These are phyloP conservation scores for Odonthalia washingtoniensis DNA, from an alignment of 31 red algal genomes.

Conservation along the genomic window DNA sequence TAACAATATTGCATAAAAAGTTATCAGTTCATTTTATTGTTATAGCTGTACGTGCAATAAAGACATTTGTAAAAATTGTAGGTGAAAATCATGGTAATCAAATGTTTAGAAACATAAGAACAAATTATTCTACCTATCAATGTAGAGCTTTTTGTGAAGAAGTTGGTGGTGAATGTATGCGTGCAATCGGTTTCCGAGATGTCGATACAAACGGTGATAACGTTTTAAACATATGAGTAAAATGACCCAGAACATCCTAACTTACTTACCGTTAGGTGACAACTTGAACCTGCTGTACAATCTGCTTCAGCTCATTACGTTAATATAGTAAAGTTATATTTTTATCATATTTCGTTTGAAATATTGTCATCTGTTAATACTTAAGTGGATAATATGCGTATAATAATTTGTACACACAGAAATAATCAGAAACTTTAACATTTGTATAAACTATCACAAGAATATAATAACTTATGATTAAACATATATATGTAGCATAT, in stretches of 20 bases:
- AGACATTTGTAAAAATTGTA: slow-evolving; percentile 72
- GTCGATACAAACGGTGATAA: slow-evolving; percentile 54
- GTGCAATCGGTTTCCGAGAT: slow-evolving; percentile 63
- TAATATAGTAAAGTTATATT: background rate
- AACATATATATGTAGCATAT: too few species aligned
- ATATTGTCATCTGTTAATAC: too few species aligned
- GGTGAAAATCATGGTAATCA: slow-evolving; percentile 51
- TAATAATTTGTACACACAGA: too few species aligned
- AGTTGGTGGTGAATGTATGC: slow-evolving; percentile 58
- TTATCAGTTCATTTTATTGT: slow-evolving; percentile 47
- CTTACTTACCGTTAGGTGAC: slow-evolving; percentile 45
- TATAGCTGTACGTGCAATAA: slow-evolving; percentile 56
- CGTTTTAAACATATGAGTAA: slow-evolving; percentile 47
- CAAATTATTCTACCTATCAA: slow-evolving; percentile 59
- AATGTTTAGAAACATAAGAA: slow-evolving; percentile 63
- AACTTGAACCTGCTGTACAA: slow-evolving; percentile 52
- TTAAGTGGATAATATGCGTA: too few species aligned
- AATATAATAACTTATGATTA: too few species aligned
- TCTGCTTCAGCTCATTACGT: background rate
- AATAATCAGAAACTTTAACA: too few species aligned
- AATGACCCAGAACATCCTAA: slow-evolving; percentile 54
- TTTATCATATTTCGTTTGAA: too few species aligned
- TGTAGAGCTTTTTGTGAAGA: slow-evolving; percentile 44
- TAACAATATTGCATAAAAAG: slow-evolving; percentile 51
- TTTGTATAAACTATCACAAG: too few species aligned